Percentiles rank a stretch among this genome's conserved stretches.
Conservation (phyloP, 495 filamentous ascomycete genomes). For the Friedmanniomyces simplex region DNA sequence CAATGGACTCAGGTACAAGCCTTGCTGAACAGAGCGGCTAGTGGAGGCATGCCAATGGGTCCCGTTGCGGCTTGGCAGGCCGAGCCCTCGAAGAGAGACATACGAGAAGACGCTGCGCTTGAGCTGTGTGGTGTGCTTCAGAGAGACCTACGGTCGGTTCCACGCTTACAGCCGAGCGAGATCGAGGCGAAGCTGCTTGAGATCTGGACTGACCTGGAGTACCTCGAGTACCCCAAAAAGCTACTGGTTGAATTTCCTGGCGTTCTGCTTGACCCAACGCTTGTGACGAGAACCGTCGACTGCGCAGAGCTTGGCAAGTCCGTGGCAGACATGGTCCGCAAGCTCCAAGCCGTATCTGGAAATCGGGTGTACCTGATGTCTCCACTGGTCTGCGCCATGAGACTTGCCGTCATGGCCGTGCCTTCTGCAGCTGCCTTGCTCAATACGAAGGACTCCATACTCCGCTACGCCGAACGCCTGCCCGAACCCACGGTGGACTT, state of each 20-base stretch:
- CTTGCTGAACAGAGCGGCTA: not conserved
- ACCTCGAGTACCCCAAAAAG: slow-evolving; percentile 30
- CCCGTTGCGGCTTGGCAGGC: not conserved
- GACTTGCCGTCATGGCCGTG: slow-evolving; percentile 13
- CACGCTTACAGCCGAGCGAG: not conserved
- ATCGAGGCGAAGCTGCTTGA: slow-evolving; percentile 19
- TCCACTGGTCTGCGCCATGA: slow-evolving; percentile 21
- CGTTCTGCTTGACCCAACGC: slow-evolving; percentile 24
- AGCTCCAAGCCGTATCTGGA: slow-evolving; percentile 22
- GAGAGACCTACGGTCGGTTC: not conserved
- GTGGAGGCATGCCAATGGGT: not conserved
- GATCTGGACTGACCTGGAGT: slow-evolving; percentile 32
- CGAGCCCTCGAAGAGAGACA: slow-evolving; percentile 1
- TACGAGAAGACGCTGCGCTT: not conserved
- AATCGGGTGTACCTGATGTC: slow-evolving; percentile 26
- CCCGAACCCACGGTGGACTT: slow-evolving; percentile 30
- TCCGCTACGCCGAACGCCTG: slow-evolving; percentile 24
- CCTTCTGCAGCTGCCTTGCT: slow-evolving; percentile 17
- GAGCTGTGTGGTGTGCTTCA: slow-evolving; percentile 1
- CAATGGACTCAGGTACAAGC: not conserved
- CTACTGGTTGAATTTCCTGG: slow-evolving; percentile 20
- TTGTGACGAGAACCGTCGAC: slow-evolving; percentile 5
- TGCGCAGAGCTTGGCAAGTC: not conserved
- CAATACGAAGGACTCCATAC: slow-evolving; percentile 22
- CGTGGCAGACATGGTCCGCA: slow-evolving; percentile 5